These are phyloP conservation scores for Chrysanthemum lavandulifolium DNA, from an alignment of 129 eudicot genomes.

Conservation along the genomic window DNA sequence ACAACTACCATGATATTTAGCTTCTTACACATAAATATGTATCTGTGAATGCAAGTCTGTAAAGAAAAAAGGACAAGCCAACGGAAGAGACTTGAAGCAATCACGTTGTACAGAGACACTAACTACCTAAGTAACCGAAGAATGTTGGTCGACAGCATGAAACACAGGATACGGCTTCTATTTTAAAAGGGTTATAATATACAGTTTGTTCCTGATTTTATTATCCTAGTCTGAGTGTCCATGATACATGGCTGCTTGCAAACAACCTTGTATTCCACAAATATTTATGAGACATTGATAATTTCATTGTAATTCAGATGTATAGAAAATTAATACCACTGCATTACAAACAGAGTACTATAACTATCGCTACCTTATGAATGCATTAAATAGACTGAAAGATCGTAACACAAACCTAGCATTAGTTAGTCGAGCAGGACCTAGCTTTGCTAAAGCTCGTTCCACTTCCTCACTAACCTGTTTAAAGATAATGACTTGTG, in stretches of 20 bases:
- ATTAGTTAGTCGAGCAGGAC: constrained; percentile 60
- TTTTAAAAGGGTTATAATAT: too few species aligned
- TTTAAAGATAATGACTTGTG: constrained; percentile 24
- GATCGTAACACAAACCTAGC: constrained; percentile 56
- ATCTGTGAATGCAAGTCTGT: not conserved
- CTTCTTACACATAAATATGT: not conserved
- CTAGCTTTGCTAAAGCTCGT: constrained; percentile 91
- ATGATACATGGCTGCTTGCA: too few species aligned
- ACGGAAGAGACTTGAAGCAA: too few species aligned
- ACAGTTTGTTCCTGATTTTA: too few species aligned
- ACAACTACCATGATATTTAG: not conserved
- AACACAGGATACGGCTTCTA: too few species aligned
- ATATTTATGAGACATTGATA: not conserved
- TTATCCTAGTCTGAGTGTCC: too few species aligned
- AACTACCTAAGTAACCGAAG: too few species aligned
- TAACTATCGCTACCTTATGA: not conserved
- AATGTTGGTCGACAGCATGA: too few species aligned
- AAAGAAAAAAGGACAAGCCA: not conserved
- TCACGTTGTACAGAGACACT: too few species aligned
- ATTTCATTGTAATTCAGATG: constrained; percentile 1
- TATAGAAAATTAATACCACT: constrained; percentile 1
- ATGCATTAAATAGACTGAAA: not conserved
- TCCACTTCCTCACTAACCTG: constrained; percentile 97
- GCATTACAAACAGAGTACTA: not conserved
- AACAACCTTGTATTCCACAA: too few species aligned